These are phyloP conservation scores for Peronospora belbahrii DNA, from an alignment of 352 stramenopile genomes.

Conservation along the genomic window DNA sequence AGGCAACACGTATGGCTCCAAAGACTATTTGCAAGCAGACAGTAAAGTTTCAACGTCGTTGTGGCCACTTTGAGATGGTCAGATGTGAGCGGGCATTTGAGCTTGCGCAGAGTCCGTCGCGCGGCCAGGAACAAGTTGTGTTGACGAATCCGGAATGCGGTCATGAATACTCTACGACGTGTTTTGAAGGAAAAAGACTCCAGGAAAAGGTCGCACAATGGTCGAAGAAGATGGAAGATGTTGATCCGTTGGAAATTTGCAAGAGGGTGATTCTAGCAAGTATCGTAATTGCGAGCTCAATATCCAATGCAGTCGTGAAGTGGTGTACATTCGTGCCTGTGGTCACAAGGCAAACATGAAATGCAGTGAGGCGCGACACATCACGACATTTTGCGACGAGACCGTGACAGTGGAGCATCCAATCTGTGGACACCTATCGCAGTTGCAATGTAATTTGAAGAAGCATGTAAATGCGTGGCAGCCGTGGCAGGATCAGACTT, in stretches of 20 bases:
- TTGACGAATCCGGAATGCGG: slow-evolving; percentile 65
- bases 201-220: slow-evolving; percentile 25
- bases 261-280: slow-evolving; percentile 21
- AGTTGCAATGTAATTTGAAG: slow-evolving; percentile 32
- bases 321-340: slow-evolving; percentile 32
- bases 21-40: slow-evolving; percentile 60
- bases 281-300: slow-evolving; percentile 39
- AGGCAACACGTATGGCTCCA: slow-evolving; percentile 45
- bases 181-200: too few species aligned
- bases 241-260: slow-evolving; percentile 41
- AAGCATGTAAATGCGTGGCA: slow-evolving; percentile 31
- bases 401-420: slow-evolving; percentile 22
- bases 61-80: slow-evolving; percentile 44
- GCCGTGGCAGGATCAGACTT: slow-evolving; percentile 29
- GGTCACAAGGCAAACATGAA: slow-evolving; percentile 36
- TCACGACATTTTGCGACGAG: slow-evolving; percentile 27
- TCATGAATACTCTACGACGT: slow-evolving; percentile 40
- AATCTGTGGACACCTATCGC: slow-evolving; percentile 38
- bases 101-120: slow-evolving; percentile 32
- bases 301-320: slow-evolving; percentile 30
- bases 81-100: slow-evolving; percentile 70
- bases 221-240: slow-evolving; percentile 41
- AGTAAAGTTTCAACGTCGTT: slow-evolving; percentile 55
- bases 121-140: slow-evolving; percentile 38
- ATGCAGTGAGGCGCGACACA: slow-evolving; percentile 38